phyloP scores from a whole-genome alignment of 2,329 filamentous ascomycete species.

The Drechslera avenae region DNA sequence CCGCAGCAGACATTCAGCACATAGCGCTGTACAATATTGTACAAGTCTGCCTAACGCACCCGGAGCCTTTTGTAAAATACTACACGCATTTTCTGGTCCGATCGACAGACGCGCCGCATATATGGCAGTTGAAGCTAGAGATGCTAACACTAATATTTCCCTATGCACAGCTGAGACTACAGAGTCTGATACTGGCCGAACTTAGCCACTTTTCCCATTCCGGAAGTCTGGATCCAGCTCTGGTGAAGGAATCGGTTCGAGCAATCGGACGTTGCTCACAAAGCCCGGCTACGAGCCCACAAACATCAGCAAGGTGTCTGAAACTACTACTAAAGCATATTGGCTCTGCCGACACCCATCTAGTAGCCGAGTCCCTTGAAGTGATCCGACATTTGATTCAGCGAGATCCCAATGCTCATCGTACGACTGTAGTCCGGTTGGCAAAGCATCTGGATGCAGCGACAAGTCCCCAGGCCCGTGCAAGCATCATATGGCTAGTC shows the following conservation, averaged over 20 bases:
- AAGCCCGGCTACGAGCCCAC: conserved; percentile 48
- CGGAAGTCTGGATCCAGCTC: conserved; percentile 70
- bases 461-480: conserved; percentile 83
- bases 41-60: conserved; percentile 79
- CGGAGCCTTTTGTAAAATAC: conserved; percentile 84
- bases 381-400: conserved; percentile 96
- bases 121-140: conserved; percentile 93
- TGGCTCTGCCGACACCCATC: conserved; percentile 80
- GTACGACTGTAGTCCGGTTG: conserved; percentile 82
- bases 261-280: conserved; percentile 95
- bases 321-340: conserved; percentile 84
- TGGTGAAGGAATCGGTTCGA: conserved; percentile 87
- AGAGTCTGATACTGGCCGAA: conserved; percentile 87
- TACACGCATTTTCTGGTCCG: conserved; percentile 88
- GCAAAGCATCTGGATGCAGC: conserved; percentile 91
- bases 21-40: conserved; percentile 94
- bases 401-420: conserved; percentile 79
- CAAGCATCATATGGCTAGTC: conserved; percentile 96
- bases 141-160: conserved; percentile 90
- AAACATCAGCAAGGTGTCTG: conserved; percentile 73
- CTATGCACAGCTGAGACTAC: conserved; percentile 73
- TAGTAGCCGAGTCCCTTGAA: conserved; percentile 91
- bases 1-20: conserved; percentile 84
- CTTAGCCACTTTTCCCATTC: conserved; percentile 97
- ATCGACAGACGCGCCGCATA: conserved; percentile 75